Evolutionary conservation across 2,329 filamentous ascomycete species (phyloP).

Genomic region (Sporothrix humicola): DNA sequence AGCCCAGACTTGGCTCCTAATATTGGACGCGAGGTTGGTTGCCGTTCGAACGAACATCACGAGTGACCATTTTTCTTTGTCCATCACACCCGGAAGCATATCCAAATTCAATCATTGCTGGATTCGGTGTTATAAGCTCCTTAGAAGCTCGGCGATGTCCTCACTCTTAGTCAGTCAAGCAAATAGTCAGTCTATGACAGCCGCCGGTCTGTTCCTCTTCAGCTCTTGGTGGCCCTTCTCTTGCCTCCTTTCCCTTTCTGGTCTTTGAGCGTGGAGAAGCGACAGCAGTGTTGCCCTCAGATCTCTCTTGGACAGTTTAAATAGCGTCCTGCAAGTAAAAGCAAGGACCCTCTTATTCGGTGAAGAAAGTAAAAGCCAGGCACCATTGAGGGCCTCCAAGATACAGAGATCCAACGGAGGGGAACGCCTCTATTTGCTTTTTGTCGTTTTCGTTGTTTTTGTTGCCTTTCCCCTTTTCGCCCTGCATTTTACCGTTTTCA

Average conservation of each 20-base stretch:
- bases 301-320: background rate
- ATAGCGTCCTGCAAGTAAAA: constrained; percentile 21
- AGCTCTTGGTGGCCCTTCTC: background rate
- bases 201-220: background rate
- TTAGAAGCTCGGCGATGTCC: background rate
- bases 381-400: background rate
- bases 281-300: background rate
- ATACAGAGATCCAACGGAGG: background rate
- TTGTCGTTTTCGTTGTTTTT: background rate
- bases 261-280: background rate
- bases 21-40: background rate
- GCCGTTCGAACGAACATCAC: background rate
- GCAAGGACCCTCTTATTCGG: constrained; percentile 18
- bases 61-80: background rate
- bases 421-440: background rate
- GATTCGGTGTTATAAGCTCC: background rate
- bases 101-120: background rate
- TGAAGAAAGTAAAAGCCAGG: background rate
- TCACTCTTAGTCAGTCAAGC: background rate
- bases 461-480: background rate
- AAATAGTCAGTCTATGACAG: background rate
- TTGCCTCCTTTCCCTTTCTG: background rate
- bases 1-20: background rate
- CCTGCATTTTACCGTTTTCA: background rate
- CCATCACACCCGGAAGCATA: background rate